Evolutionary conservation across 495 filamentous ascomycete species (phyloP), one percentile per base, ranked within the genome.

Genomic region (Xylaria curta): DNA sequence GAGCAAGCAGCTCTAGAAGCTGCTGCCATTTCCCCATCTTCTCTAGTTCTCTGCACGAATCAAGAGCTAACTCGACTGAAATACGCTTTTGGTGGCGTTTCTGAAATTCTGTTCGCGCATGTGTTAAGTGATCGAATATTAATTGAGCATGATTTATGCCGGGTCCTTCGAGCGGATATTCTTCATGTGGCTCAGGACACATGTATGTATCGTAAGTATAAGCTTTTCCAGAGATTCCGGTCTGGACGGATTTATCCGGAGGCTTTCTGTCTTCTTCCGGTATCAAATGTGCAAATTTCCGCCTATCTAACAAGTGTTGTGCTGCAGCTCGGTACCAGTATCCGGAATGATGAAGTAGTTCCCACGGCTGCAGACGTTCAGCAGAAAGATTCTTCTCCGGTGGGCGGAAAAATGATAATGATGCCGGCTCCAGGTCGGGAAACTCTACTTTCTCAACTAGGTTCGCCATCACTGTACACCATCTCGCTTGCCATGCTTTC

Each of bases 201-300:
- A 98, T 88, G 79, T 97, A 98, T 12, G 89, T 92, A 77, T 98
- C 95, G 77, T 97, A 95, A 1, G 87, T 84, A 71, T 90, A 90
- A 15, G 89, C 87, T 63, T 91, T 89, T 73, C 84, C 90, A 2
- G 89, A 87, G 31, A 92, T 87, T n/a, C 88, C 85, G 13, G 91
- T 89, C 7, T 91, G 90, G 6, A 91, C 89, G 44, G 90, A 91
- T 72, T 86, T 84, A 31, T 89, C 89, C 0, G 92, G 91, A 0
- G 90, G 85, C 62, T 83, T 84, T 56, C 92, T 85, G 77, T 97
- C 94, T 68, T 93, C 92, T 63, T 90, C 85, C 28, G 93, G 89
- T 59, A 97, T 95, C 13, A 87, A 82, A 56, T 85, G 79, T 0
- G 94, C 94, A 60, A 91, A 81, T 4, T 64, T 78, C 60, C 88